phyloP scores from a whole-genome alignment of 2,329 filamentous ascomycete species.

The Myriosclerotinia curreyana region DNA sequence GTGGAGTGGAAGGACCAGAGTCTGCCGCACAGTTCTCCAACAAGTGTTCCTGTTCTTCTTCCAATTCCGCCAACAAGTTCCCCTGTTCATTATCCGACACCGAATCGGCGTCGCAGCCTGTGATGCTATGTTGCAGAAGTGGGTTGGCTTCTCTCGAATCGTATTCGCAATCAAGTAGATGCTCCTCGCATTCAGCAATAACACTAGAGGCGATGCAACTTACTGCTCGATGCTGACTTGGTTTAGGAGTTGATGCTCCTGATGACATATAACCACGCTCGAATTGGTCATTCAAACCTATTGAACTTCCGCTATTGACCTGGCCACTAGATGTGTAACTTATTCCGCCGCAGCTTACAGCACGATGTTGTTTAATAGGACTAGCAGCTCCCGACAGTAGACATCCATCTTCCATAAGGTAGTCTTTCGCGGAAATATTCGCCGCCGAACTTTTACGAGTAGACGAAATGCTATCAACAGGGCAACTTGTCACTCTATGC shows the following conservation, averaged over 20 bases:
- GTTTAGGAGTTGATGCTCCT: not conserved
- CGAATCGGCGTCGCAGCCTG: not conserved
- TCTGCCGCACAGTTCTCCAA: conserved; percentile 6
- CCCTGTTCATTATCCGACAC: not conserved
- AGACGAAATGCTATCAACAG: not conserved
- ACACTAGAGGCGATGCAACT: not conserved
- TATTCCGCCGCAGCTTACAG: not conserved
- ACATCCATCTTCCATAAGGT: conserved; percentile 12
- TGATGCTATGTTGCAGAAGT: not conserved
- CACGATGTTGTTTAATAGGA: conserved; percentile 9
- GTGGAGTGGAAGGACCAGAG: conserved; percentile 14
- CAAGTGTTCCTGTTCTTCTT: conserved; percentile 13
- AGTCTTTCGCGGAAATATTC: not conserved
- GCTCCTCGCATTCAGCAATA: conserved; percentile 3
- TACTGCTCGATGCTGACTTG: not conserved
- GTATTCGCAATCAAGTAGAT: conserved; percentile 12
- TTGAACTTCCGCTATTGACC: not conserved
- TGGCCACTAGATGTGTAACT: not conserved
- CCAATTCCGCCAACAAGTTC: not conserved
- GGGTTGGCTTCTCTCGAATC: conserved; percentile 1
- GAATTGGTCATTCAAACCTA: not conserved
- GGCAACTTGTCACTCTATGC: conserved; percentile 7
- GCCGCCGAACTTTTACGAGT: not conserved
- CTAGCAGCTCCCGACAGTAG: conserved; percentile 15
- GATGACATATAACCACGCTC: not conserved